Evolutionary conservation across 371 early-diverging fungal genomes (phyloP), one percentile per base, ranked within the genome.

Genomic region (Globomyces sp.): DNA sequence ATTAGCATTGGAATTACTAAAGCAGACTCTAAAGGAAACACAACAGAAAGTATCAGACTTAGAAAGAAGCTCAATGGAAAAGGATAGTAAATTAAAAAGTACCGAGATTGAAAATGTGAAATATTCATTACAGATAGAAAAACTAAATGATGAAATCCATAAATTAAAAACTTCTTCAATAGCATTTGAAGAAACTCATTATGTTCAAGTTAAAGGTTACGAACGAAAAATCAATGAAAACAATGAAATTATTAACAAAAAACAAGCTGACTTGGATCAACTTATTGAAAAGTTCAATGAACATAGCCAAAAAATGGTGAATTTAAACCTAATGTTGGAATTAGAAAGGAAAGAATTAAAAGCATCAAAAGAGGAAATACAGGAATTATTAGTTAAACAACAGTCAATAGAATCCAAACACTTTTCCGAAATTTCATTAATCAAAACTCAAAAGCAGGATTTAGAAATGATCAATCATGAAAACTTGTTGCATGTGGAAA

Each of bases 101-200:
- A 60, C 39, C 34, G 60, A 60, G n/a, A 47, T 49, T 34, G 60
- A 60, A 13, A 6, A 8, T 44, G 46, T 60, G 9, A 60, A 60
- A 44, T 2, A 42, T 4, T 0, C 60, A 1, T 44, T 47, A 11
- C 43, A 60, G 37, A 34, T 60, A 6, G 48, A 60, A 60, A 47
- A 46, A 24, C 6, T 41, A 5, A 34, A 60, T 39, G 60, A 60
- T 24, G 60, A 60, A 0, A 44, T 60, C 45, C 39, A 60, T 42
- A 60, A 60, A 36, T 8, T 41, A 0, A 60, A 60, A 13, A 6
- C 34, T n/a, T 47, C 46, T 0, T 36, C 49, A 3, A 47, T 49
- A 9, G 34, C 49, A 2, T 60, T 60, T 60, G 60, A 60, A 37
- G 60, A 60, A 13, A 44, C 9, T 5, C 24, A 4, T 44, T 60